A percentile compares a stretch with the other conserved stretches of the same genome.
phyloP scores from a whole-genome alignment of 1,284 basidiomycete genomes.

The Pyrrhoderma noxium region DNA sequence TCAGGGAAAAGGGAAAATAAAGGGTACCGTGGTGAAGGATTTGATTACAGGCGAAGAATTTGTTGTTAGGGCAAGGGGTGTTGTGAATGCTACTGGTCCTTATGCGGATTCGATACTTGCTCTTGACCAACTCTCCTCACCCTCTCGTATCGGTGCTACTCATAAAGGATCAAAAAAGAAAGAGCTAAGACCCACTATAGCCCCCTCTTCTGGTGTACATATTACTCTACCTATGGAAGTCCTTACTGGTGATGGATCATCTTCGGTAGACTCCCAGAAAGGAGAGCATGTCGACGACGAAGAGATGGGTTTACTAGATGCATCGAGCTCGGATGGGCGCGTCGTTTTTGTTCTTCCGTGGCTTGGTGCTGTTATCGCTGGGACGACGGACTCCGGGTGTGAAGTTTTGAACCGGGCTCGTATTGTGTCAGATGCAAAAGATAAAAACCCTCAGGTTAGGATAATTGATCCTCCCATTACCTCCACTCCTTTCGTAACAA shows the following conservation, averaged over 20 bases:
- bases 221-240: conserved; percentile 77
- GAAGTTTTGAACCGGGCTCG: too few relatives aligned
- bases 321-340: conserved; percentile 90
- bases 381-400: conserved; percentile 70
- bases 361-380: conserved; percentile 97
- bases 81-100: conserved; percentile 96
- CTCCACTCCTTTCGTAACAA: too few relatives aligned
- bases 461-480: too few relatives aligned
- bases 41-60: conserved; percentile 80
- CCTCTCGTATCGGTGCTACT: too few relatives aligned
- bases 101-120: conserved; percentile 85
- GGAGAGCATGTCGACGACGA: conserved; percentile 59
- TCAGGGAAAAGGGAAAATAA: conserved; percentile 48
- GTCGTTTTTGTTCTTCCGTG: conserved; percentile 99
- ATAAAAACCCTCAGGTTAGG: too few relatives aligned
- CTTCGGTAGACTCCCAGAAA: too few relatives aligned
- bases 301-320: conserved; percentile 91
- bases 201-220: conserved; percentile 90
- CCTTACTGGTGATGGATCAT: too few relatives aligned
- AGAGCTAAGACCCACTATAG: conserved; percentile 79
- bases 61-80: conserved; percentile 80
- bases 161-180: too few relatives aligned
- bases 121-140: conserved; percentile 75
- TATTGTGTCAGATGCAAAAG: too few relatives aligned
- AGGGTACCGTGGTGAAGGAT: conserved; percentile 77